Base-by-base conservation (phyloP, 2,329 filamentous ascomycete species). In the Zymoseptoria ardabiliae region DNA sequence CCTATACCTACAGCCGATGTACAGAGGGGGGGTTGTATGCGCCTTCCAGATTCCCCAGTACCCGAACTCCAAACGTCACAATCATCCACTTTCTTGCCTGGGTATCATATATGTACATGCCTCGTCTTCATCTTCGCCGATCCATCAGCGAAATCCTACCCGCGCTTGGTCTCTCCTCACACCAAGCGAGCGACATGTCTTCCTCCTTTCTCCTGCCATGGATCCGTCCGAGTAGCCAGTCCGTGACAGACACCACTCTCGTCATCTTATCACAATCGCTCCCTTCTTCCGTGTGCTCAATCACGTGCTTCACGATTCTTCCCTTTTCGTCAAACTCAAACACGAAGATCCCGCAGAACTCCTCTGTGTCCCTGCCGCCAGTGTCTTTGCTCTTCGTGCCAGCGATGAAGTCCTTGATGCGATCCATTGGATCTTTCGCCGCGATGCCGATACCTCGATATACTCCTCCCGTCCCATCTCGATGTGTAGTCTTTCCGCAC, bases 271-370 rank as follows among this genome's bases (percentile, higher is more conserved):
- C 92, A 85, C 88, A 95, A 61, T 90, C 85, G 48, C 87, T 85
- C 17, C 87, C 86, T 69, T 94, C 87, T 68, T 97, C 89, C 1
- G 90, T 89, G 75, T 96, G 90, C 76, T 99, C 94, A 69, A 99
- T 97, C 0, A 90, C 96, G 74, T 97, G 94, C 66, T 85, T 91
- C 53, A 89, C 76, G 41, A 99, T 85, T 63, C 91, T 82, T 1
- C 94, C 94, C 68, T 96, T 83, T 53, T 85, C 81, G 70, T 97
- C 94, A 72, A 99, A 99, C 65, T 96, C 90, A 73, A 99, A 99
- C 60, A 96, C 87, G 75, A 97, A 99, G 10, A 97, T 75, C 0
- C 94, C 94, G 1, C 86, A 90, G 68, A 97, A 97, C 70, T 92
- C 88, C 69, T 89, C 87, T 23, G 25, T 28, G 19, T 59, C 54